phyloP scores from a whole-genome alignment of 108 stramenopile genomes.

The Ochromonas danica region DNA sequence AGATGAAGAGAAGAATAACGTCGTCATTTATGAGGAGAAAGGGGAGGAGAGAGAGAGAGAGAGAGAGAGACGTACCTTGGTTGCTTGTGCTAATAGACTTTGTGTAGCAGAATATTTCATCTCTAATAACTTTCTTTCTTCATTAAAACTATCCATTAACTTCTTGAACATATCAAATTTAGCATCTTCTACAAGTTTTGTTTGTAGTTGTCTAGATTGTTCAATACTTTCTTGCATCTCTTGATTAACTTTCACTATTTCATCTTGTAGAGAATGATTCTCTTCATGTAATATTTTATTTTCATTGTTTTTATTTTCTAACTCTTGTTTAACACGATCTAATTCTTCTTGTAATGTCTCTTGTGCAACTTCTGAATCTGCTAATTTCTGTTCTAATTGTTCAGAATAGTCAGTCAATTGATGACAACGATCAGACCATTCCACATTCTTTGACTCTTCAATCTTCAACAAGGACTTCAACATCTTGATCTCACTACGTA shows the following conservation, averaged over 20 bases:
- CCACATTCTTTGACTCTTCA: constrained; percentile 1
- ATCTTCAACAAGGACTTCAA: not conserved
- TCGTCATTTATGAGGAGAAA: not conserved
- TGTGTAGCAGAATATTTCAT: not conserved
- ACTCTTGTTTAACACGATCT: not conserved
- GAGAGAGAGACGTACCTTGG: not conserved
- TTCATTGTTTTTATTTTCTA: not conserved
- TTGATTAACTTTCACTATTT: not conserved
- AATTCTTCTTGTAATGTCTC: not conserved
- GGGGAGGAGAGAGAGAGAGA: too few species aligned
- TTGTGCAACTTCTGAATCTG: not conserved
- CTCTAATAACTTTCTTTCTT: constrained; percentile 19
- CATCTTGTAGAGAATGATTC: not conserved
- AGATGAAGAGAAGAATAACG: not conserved
- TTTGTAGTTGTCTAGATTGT: not conserved
- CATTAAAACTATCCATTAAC: not conserved
- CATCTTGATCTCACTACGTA: not conserved
- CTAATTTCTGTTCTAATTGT: not conserved
- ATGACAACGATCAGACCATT: not conserved
- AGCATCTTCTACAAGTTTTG: constrained; percentile 1
- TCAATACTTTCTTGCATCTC: not conserved
- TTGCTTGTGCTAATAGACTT: constrained; percentile 4
- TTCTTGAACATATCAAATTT: constrained; percentile 22
- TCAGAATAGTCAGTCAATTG: not conserved
- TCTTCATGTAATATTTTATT: not conserved